Conservation (phyloP, 176 grass and related monocot genomes). For the Oryza longistaminata region DNA sequence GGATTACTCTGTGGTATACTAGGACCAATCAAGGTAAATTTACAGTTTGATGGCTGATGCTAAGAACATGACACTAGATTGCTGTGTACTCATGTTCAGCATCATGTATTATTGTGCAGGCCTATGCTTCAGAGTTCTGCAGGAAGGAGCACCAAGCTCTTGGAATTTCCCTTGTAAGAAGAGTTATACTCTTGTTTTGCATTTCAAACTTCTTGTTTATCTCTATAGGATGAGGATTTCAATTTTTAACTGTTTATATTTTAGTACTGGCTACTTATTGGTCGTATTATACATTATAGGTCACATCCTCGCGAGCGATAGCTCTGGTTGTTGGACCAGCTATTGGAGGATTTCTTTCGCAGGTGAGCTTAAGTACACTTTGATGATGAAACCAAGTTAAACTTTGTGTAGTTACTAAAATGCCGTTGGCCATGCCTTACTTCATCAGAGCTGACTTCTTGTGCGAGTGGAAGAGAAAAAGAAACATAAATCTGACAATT, state of each 20-base stretch:
- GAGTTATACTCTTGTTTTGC: not conserved
- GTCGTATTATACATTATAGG: conserved; percentile 37
- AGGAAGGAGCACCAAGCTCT: conserved; percentile 66
- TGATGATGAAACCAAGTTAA: not conserved
- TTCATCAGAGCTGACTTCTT: not conserved
- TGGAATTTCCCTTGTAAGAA: conserved; percentile 70
- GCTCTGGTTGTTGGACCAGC: conserved; percentile 69
- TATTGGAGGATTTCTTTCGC: conserved; percentile 73
- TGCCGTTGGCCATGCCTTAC: not conserved
- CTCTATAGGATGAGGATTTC: not conserved
- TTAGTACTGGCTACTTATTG: not conserved
- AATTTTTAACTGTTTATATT: not conserved
- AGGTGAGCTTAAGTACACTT: conserved; percentile 43
- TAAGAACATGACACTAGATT: not conserved
- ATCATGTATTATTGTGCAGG: conserved; percentile 45
- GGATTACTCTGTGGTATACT: conserved; percentile 64
- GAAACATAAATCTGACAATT: not conserved
- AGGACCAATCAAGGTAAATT: conserved; percentile 71
- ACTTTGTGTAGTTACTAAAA: not conserved
- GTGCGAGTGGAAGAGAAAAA: not conserved
- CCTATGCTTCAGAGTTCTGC: conserved; percentile 79
- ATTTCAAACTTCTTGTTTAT: not conserved
- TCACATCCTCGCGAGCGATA: conserved; percentile 60
- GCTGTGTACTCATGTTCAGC: conserved; percentile 7
- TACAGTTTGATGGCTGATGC: not conserved